Conservation (phyloP, 1,139 yeast species). For the Suhomyces yuchorum region DNA sequence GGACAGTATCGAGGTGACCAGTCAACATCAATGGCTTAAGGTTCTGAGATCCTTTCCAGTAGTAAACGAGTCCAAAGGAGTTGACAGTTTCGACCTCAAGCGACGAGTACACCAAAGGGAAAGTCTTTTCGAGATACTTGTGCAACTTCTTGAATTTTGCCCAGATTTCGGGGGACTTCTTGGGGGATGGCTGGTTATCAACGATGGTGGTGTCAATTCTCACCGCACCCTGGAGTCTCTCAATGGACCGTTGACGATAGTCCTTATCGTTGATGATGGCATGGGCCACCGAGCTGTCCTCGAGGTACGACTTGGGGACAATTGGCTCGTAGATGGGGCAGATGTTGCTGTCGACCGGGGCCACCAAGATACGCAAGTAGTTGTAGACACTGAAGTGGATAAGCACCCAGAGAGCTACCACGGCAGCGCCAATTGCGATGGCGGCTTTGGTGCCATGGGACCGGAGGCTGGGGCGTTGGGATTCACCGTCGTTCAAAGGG, state of each 20-base stretch:
- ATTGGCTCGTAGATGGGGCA: constrained; percentile 36
- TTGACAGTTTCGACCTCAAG: constrained; percentile 60
- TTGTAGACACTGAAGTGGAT: constrained; percentile 25
- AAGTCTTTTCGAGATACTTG: constrained; percentile 51
- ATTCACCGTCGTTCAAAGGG: constrained; percentile 7
- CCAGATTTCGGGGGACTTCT: constrained; percentile 42
- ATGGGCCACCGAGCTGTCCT: constrained; percentile 40
- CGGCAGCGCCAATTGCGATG: constrained; percentile 9
- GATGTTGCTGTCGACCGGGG: constrained; percentile 23
- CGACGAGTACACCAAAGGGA: constrained; percentile 57
- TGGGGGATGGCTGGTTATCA: constrained; percentile 47
- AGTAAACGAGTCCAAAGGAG: constrained; percentile 63
- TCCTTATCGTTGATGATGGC: constrained; percentile 33
- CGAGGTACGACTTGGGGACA: constrained; percentile 32
- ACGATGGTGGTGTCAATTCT: constrained; percentile 47
- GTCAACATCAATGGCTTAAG: constrained; percentile 68
- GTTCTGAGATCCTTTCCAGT: constrained; percentile 62
- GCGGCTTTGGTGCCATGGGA: not conserved
- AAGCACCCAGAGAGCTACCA: constrained; percentile 16
- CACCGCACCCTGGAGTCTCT: constrained; percentile 44
- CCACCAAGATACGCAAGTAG: constrained; percentile 25
- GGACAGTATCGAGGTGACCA: constrained; percentile 86
- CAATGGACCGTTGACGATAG: constrained; percentile 38
- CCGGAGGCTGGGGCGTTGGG: constrained; percentile 5
- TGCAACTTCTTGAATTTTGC: constrained; percentile 49